These are phyloP conservation scores for Anacardium occidentale DNA, from an alignment of 345 rosid genomes.

Conservation along the genomic window DNA sequence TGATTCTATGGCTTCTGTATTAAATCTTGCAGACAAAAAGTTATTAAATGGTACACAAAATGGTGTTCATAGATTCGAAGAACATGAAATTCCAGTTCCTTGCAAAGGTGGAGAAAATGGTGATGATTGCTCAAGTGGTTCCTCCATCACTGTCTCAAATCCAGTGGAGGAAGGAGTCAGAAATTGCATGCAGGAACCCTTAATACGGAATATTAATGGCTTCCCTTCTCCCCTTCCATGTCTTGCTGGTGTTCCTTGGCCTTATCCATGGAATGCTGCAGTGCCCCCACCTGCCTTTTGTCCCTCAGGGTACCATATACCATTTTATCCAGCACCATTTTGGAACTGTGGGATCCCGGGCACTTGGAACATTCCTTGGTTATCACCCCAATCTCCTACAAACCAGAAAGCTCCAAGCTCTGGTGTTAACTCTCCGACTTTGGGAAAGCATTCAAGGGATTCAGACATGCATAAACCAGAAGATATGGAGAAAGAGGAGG, in stretches of 20 bases:
- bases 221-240: conserved; percentile 49
- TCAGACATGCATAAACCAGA: conserved; percentile 32
- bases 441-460: conserved; percentile 80
- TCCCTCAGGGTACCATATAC: conserved; percentile 65
- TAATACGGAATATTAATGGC: conserved; percentile 40
- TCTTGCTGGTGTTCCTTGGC: conserved; percentile 76
- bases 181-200: conserved; percentile 31
- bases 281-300: conserved; percentile 57
- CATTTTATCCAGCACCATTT: conserved; percentile 62
- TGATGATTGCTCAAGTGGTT: conserved; percentile 53
- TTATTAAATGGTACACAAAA: conserved; percentile 39
- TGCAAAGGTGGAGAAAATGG: conserved; percentile 44
- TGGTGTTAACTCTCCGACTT: conserved; percentile 40
- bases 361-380: conserved; percentile 62
- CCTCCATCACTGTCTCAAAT: conserved; percentile 50
- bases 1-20: conserved; percentile 47
- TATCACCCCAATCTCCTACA: conserved; percentile 49
- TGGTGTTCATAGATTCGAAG: conserved; percentile 34
- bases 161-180: conserved; percentile 33
- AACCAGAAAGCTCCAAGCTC: conserved; percentile 39
- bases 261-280: conserved; percentile 64
- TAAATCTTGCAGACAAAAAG: conserved; percentile 49
- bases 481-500: conserved; percentile 30
- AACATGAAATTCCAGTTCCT: conserved; percentile 27
- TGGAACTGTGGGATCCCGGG: conserved; percentile 47